phyloP scores from a whole-genome alignment of 768 basidiomycete species.

The Strobilomyces dryophilus region DNA sequence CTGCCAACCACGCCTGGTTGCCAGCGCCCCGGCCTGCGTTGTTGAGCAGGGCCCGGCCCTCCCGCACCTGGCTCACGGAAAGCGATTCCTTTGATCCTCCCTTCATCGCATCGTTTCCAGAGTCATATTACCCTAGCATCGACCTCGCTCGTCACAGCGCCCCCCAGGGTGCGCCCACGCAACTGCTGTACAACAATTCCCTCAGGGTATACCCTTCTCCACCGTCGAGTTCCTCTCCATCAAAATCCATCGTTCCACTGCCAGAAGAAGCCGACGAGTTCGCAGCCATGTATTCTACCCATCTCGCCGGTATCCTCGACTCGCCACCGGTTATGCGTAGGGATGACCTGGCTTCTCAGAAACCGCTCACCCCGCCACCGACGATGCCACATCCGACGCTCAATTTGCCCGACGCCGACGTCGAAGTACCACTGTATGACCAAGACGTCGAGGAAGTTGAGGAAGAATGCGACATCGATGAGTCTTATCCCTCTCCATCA shows the following conservation, averaged over 20 bases:
- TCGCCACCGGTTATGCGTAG: constrained; percentile 32
- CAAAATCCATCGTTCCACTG: constrained; percentile 21
- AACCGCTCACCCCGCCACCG: constrained; percentile 39
- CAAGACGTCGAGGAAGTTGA: constrained; percentile 13
- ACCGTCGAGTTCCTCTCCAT: constrained; percentile 12
- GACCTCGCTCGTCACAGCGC: constrained; percentile 15
- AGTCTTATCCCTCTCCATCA: constrained; percentile 10
- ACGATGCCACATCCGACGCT: constrained; percentile 37
- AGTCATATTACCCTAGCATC: constrained; percentile 12
- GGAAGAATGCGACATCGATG: constrained; percentile 20
- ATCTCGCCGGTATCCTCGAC: constrained; percentile 32
- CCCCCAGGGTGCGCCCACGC: constrained; percentile 6
- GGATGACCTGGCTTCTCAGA: constrained; percentile 26
- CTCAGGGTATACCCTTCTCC: constrained; percentile 26
- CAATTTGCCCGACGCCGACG: constrained; percentile 35
- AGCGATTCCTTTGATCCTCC: constrained; percentile 22
- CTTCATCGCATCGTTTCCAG: constrained; percentile 18
- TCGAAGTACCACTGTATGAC: constrained; percentile 14
- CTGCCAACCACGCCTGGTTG: constrained; percentile 11
- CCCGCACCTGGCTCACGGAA: constrained; percentile 15
- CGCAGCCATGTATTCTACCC: constrained; percentile 21
- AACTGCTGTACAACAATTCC: constrained; percentile 18
- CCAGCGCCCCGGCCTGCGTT: constrained; percentile 13
- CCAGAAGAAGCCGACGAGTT: constrained; percentile 25
- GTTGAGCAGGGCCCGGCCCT: constrained; percentile 15